These are phyloP conservation scores for Tricholoma flavovirens DNA, from an alignment of 768 basidiomycete species.

Conservation along the genomic window DNA sequence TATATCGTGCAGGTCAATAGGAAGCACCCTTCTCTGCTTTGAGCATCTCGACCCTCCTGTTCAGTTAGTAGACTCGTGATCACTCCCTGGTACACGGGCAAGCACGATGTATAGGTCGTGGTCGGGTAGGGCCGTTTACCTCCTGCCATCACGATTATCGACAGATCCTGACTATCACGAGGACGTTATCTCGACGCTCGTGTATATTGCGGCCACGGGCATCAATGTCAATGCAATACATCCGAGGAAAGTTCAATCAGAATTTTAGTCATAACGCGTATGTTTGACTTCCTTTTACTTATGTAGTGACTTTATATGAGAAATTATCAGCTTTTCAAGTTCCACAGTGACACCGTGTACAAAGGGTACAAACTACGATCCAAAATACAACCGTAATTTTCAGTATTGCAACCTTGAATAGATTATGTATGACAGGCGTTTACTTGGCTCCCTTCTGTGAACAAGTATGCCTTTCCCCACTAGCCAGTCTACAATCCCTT, in stretches of 20 bases:
- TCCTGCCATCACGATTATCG: not conserved
- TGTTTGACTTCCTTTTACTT: not conserved
- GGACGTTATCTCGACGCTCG: not conserved
- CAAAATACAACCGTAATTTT: not conserved
- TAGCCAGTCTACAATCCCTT: conserved; percentile 49
- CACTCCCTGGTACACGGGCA: too few species aligned
- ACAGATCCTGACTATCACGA: not conserved
- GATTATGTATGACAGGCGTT: not conserved
- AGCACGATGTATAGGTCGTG: too few species aligned
- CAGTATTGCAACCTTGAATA: not conserved
- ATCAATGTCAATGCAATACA: not conserved
- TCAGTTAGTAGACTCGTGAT: too few species aligned
- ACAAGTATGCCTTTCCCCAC: conserved; percentile 49
- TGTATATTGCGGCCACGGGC: not conserved
- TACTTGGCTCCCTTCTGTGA: not conserved
- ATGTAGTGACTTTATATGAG: not conserved
- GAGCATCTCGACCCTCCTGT: not conserved
- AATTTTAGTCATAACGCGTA: not conserved
- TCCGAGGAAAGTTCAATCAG: not conserved
- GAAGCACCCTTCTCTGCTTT: not conserved
- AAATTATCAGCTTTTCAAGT: not conserved
- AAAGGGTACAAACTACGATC: not conserved
- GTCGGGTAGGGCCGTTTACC: not conserved
- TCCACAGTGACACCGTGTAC: not conserved
- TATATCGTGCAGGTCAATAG: too few species aligned